These are phyloP conservation scores for Schizothecium vesticola DNA, from an alignment of 495 filamentous ascomycete genomes.

Conservation along the genomic window DNA sequence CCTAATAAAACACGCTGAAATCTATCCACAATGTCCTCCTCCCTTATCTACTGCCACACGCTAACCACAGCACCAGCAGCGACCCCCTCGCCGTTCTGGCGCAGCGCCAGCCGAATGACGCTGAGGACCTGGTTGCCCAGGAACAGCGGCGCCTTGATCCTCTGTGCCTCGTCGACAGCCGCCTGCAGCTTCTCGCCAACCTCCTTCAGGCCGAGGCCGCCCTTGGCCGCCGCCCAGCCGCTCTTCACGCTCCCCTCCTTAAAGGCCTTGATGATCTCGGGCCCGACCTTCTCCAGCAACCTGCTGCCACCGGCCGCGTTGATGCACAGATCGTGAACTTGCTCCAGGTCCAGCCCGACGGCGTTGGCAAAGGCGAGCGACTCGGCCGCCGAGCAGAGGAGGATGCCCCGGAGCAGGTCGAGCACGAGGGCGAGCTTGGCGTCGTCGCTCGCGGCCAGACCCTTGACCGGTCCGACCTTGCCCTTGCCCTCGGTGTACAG, in stretches of 20 bases:
- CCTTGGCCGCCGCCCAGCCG: conserved; percentile 8
- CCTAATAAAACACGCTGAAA: background rate
- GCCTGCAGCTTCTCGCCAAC: conserved; percentile 44
- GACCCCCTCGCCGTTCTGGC: conserved; percentile 11
- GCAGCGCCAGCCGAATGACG: conserved; percentile 28
- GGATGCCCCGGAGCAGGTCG: conserved; percentile 56
- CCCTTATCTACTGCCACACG: conserved; percentile 29
- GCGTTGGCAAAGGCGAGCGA: conserved; percentile 59
- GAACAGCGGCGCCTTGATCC: conserved; percentile 37
- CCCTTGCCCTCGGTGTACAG: conserved; percentile 48
- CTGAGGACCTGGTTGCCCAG: conserved; percentile 36
- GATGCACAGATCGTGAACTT: conserved; percentile 61
- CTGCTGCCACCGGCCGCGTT: conserved; percentile 66
- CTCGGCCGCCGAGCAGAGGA: conserved; percentile 61
- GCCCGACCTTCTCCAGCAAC: conserved; percentile 53
- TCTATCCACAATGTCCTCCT: background rate
- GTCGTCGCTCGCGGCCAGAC: conserved; percentile 33
- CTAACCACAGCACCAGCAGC: conserved; percentile 31
- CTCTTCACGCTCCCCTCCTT: conserved; percentile 21
- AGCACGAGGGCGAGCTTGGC: conserved; percentile 50
- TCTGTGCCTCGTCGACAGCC: conserved; percentile 48
- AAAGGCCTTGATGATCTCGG: conserved; percentile 47
- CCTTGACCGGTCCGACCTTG: conserved; percentile 35
- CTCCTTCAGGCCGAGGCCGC: conserved; percentile 28
- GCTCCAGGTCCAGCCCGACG: conserved; percentile 57